Evolutionary conservation across 257 asterid genomes (phyloP), one percentile per base, ranked within the genome.

Genomic region (Rauvolfia tetraphylla): DNA sequence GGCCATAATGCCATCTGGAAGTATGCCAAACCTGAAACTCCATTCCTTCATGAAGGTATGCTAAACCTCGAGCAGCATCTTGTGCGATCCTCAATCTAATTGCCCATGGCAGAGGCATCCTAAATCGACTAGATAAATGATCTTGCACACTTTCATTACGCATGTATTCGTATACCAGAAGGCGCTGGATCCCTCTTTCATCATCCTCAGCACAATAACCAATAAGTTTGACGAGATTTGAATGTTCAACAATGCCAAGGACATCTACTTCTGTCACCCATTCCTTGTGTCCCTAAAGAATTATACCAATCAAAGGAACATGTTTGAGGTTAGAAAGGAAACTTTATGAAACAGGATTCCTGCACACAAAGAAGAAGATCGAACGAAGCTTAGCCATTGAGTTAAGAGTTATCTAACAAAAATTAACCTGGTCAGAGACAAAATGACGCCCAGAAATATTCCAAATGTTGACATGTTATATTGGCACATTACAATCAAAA

Each of bases 261-360:
- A 93, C 91, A 29, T 90, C 91, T 41, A 93, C 98, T 81, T 93
- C 97, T 11, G 96, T 93, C 84, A 91, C 92, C 97, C 98, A 93
- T 81, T 93, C 98, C 83, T 93, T 93, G 82, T 91, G 98, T 67
- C 98, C 98, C 98, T 93, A 49, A 3, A 59, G 63, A 75, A 34
- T 31, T 31, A 67, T 67, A 56, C 67, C 39, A 20, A 20, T 33
- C 11, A 25, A 63, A 61, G 18, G 8, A 78, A 23, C 29, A 42
- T 20, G 27, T 7, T 62, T 17, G 1, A 33, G 1, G 34, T 14
- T 65, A 58, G 65, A 58, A 58, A 58, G 65, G 31, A 10, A 58
- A 46, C 22, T 34, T 34, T n/a, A 63, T 63, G 58, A 17, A 44
- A 25, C 17, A 29, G 17, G 29, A 27, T 61, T 27, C 6, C 58